A percentile compares a stretch with the other conserved stretches of the same genome.
Evolutionary conservation across 768 basidiomycete species (phyloP).

Genomic region (Obba rivulosa): DNA sequence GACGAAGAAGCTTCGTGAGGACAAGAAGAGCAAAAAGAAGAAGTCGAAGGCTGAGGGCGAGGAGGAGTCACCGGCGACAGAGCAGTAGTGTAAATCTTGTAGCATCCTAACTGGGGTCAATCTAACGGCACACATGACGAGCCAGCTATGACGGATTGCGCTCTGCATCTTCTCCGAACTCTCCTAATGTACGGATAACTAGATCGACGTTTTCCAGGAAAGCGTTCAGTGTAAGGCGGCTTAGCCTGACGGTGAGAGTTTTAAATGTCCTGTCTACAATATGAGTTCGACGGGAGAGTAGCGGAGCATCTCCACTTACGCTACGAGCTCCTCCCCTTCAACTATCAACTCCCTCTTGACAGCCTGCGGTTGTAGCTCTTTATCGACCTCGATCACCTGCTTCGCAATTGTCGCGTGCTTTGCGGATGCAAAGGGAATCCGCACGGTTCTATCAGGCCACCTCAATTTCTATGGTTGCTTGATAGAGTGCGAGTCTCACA

Average conservation of each 20-base stretch:
- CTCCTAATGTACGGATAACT: constrained; percentile 73
- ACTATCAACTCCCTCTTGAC: constrained; percentile 70
- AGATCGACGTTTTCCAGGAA: constrained; percentile 90
- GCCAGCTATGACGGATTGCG: constrained; percentile 10
- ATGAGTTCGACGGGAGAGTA: constrained; percentile 3
- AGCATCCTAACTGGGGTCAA: constrained; percentile 15
- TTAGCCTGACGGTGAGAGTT: constrained; percentile 79
- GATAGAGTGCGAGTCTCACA: constrained; percentile 33
- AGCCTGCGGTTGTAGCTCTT: constrained; percentile 74
- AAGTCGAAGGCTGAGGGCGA: constrained; percentile 56
- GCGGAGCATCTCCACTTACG: constrained; percentile 44
- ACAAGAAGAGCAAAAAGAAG: constrained; percentile 91
- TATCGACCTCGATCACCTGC: constrained; percentile 81
- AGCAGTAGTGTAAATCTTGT: constrained; percentile 18
- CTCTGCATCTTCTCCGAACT: constrained; percentile 69
- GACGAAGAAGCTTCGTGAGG: constrained; percentile 75
- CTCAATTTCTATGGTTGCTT: not conserved
- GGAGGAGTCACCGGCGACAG: constrained; percentile 31
- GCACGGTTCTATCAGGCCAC: constrained; percentile 45
- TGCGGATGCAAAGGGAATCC: constrained; percentile 70
- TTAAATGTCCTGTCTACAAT: constrained; percentile 51
- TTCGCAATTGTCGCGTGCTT: constrained; percentile 80
- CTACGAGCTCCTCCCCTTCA: constrained; percentile 64
- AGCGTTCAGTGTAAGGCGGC: constrained; percentile 76
- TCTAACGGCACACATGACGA: constrained; percentile 10